A percentile compares a stretch with the other conserved stretches of the same genome.
Evolutionary conservation across 2,329 filamentous ascomycete species (phyloP).

Genomic region (Trichoderma citrinoviride): DNA sequence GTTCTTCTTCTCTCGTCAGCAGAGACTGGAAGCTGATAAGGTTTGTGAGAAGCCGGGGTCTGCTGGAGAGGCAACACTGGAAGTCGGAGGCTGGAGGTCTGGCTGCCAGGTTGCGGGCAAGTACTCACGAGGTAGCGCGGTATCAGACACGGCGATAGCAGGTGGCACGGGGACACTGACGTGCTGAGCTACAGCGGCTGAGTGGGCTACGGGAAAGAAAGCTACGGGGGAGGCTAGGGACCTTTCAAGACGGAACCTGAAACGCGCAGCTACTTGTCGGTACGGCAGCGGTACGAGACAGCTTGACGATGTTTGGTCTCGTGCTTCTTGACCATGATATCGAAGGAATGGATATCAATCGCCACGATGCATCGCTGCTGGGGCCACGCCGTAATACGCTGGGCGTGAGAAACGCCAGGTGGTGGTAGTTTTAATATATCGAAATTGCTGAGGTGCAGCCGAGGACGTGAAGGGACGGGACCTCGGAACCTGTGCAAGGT

Average conservation of each 20-base stretch:
- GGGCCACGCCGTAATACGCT: too few relatives aligned
- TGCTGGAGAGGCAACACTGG: slow-evolving; percentile 16
- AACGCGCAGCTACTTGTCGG: not conserved
- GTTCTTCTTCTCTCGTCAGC: not conserved
- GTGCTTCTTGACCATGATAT: too few relatives aligned
- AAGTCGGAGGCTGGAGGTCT: not conserved
- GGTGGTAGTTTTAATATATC: too few relatives aligned
- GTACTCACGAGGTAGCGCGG: not conserved
- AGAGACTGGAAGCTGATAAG: slow-evolving; percentile 6
- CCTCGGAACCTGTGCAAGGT: too few relatives aligned
- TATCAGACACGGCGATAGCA: not conserved
- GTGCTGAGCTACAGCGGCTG: not conserved
- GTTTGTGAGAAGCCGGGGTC: slow-evolving; percentile 8
- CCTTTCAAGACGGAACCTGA: too few relatives aligned
- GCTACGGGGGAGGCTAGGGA: not conserved
- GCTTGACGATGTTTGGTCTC: too few relatives aligned
- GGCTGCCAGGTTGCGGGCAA: not conserved
- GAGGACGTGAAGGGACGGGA: too few relatives aligned
- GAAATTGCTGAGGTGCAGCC: too few relatives aligned
- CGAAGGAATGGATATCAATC: too few relatives aligned
- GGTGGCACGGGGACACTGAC: not conserved
- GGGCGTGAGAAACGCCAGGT: too few relatives aligned
- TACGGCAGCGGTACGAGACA: too few relatives aligned
- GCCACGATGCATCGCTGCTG: too few relatives aligned
- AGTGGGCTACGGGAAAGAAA: not conserved